phyloP scores from a whole-genome alignment of 768 basidiomycete genomes.

The Tricholoma hemisulphureum region DNA sequence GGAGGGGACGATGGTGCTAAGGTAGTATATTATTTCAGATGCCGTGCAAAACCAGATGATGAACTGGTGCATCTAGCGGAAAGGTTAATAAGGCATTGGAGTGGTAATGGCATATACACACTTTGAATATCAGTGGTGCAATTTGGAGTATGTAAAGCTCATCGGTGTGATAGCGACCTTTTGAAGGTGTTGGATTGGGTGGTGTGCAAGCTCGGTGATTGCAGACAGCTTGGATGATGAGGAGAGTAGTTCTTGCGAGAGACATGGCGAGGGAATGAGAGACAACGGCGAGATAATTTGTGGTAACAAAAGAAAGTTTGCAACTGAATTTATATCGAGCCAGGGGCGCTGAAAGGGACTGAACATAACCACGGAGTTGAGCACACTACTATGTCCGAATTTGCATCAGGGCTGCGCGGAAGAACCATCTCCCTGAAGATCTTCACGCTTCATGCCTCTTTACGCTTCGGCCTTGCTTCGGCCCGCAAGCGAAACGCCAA shows the following conservation, averaged over 20 bases:
- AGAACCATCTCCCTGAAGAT: no score
- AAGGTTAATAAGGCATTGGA: background rate
- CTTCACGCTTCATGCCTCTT: no score
- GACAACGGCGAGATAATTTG: no score
- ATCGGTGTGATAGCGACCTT: constrained; percentile 45
- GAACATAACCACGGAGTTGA: no score
- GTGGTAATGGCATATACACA: constrained; percentile 8
- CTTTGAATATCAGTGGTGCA: constrained; percentile 48
- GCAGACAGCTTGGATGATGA: constrained; percentile 40
- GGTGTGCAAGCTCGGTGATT: constrained; percentile 48
- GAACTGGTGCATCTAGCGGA: constrained; percentile 15
- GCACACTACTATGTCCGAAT: no score
- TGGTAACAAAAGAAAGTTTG: no score
- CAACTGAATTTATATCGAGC: no score
- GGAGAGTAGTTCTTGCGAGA: constrained; percentile 37
- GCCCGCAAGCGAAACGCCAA: no score
- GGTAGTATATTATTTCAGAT: constrained; percentile 18
- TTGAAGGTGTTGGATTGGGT: constrained; percentile 46
- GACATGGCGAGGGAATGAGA: constrained; percentile 42
- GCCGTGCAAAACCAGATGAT: constrained; percentile 20
- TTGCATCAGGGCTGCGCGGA: no score
- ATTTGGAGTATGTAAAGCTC: constrained; percentile 45
- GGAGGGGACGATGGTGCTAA: constrained; percentile 14
- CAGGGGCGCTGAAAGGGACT: no score
- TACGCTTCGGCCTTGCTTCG: no score